These are phyloP conservation scores for Suhomyces panamericanus DNA, from an alignment of 1,139 yeast species.

Conservation along the genomic window DNA sequence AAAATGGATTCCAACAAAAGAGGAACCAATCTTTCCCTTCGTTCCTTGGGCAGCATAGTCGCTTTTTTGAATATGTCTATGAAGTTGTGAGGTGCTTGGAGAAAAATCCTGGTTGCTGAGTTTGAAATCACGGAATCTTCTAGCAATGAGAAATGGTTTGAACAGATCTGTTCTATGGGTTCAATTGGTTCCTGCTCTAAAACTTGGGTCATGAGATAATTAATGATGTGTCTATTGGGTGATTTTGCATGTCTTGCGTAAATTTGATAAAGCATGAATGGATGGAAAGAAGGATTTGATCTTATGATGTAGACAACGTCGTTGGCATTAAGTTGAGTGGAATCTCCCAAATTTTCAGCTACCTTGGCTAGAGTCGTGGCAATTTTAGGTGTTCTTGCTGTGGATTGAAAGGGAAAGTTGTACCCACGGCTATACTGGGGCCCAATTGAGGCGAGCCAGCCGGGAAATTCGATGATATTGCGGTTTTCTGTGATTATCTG, in stretches of 20 bases:
- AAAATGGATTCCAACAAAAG: neutral
- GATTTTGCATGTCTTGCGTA: slow-evolving; percentile 9
- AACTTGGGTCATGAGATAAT: slow-evolving; percentile 12
- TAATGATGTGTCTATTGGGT: slow-evolving; percentile 16
- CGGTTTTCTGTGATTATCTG: slow-evolving; percentile 1
- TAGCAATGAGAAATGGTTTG: slow-evolving; percentile 4
- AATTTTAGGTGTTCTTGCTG: neutral
- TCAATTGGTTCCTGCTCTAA: slow-evolving; percentile 1
- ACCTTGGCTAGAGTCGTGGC: neutral
- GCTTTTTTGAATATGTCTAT: slow-evolving; percentile 3
- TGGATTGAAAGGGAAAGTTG: slow-evolving; percentile 3
- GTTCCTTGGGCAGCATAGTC: slow-evolving; percentile 2
- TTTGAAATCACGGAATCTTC: slow-evolving; percentile 9
- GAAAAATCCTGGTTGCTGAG: slow-evolving; percentile 3
- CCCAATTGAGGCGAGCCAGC: slow-evolving; percentile 15
- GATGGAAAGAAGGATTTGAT: slow-evolving; percentile 8
- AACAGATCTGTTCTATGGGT: slow-evolving; percentile 9
- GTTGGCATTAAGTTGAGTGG: slow-evolving; percentile 5
- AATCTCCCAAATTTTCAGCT: neutral
- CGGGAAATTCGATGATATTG: slow-evolving; percentile 12
- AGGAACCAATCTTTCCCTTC: neutral
- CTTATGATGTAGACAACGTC: slow-evolving; percentile 14
- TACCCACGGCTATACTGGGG: slow-evolving; percentile 4
- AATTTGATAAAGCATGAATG: slow-evolving; percentile 14
- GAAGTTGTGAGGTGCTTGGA: slow-evolving; percentile 4